Evolutionary conservation across 2,329 filamentous ascomycete species (phyloP), one percentile per base, ranked within the genome.

Genomic region (Aspergillus brasiliensis): DNA sequence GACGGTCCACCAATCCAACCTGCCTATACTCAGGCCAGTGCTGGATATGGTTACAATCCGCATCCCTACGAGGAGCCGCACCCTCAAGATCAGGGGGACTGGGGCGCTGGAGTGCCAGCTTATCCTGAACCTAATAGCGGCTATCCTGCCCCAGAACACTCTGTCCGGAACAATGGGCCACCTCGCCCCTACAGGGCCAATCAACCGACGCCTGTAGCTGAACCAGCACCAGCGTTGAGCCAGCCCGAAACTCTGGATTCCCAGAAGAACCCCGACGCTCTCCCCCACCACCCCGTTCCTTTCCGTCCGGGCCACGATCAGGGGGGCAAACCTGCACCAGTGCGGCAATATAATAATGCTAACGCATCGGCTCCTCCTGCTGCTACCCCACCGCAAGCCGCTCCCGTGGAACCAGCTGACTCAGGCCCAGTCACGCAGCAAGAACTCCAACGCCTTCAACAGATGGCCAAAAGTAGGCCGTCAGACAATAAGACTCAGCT

Each of bases 401-500:
- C 60, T 42, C 53, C 53, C 17, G 51, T 60, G n/a, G 65, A 68
- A 15, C 60, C 65, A 15, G 58, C 63, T 2, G 51, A 52, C 23
- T 60, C 63, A 15, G 65, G 78, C 2, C 89, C 88, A 0, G 88
- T 98, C 3, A 97, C 93, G 0, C 79, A 84, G 2, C 86, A 90
- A 46, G 91, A 96, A 72, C 81, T 99, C 7, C 90, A 96, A 66
- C 83, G 83, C 21, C 79, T 98, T 8, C 88, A 91, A 31, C 85
- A 86, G 68, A 78, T 81, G 6, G 88, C 90, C 64, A 91, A 90
- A 72, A 81, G 81, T 25, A 90, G 92, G 62, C 87, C 92, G 0
- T 82, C 83, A 28, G 92, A 97, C 66, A 85, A 90, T 62, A 84
- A 84, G 49, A 84, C 87, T 2, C 89, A 91, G 13, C 80, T 99